Base-by-base conservation (phyloP, 495 filamentous ascomycete genomes). In the Cudoniella acicularis region DNA sequence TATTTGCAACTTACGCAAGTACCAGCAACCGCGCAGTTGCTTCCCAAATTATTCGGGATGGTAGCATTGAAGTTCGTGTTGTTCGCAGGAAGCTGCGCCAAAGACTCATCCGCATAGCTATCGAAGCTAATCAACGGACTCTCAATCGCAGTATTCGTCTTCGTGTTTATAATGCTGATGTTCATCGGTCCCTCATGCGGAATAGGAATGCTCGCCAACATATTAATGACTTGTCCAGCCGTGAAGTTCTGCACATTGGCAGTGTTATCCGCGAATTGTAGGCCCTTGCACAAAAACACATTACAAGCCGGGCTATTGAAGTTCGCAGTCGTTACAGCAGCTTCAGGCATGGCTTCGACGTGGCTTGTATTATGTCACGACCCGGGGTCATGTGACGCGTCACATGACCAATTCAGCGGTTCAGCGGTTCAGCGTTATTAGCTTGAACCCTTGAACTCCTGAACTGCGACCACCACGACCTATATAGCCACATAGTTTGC, bases 211-310 rank as follows among this genome's bases (percentile, higher is more conserved):
- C 68, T 59, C 45, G 87, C 79, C 21, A 76, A 73, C 56, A 88
- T 76, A 65, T 77, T 71, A 59, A 91, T 73, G 4, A 70, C 76
- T 66, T 90, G 71, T 40, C 87, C 86, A 2, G 82, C 69, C 9
- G 70, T 78, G 73, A 85, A 89, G 17, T 67, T 72, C 64, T 86
- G 77, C 41, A 89, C 79, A 63, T 87, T 83, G 61, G 72, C 85
- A 46, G 65, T 78, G 79, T 89, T 88, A 77, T 90, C 87, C 58
- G 64, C 83, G 69, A 83, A 89, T 70, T 89, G 83, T 72, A 82
- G 82, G 50, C 87, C 87, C 66, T 84, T 86, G 85, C 87, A 90
- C 13, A 87, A 77, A 73, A 76, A 88, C 49, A 87, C 71, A 69
- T 88, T 78, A 73, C 87, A 90, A 45, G 72, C 73, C 10, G 72